phyloP scores from a whole-genome alignment of 176 grass and related monocot species.

The Cocos nucifera region DNA sequence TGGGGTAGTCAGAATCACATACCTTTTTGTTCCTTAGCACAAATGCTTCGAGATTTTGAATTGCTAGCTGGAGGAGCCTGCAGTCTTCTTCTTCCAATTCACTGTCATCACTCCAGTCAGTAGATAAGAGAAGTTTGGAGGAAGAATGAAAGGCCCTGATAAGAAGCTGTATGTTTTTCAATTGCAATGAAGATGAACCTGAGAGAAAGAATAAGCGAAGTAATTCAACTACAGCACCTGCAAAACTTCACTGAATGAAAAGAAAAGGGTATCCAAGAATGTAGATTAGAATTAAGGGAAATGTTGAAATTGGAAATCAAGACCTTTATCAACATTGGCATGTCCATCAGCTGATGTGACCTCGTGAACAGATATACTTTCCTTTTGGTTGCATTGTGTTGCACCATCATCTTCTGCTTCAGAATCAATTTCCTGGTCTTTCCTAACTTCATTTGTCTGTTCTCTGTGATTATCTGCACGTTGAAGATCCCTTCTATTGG shows the following conservation, averaged over 20 bases:
- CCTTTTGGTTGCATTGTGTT: not conserved
- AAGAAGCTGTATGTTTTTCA: not conserved
- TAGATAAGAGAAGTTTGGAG: slow-evolving; percentile 5
- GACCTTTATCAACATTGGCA: not conserved
- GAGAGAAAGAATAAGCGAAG: not conserved
- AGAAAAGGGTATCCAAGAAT: not conserved
- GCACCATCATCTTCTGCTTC: not conserved
- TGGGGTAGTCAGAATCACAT: not conserved
- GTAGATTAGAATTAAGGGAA: not conserved
- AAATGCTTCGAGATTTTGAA: slow-evolving; percentile 10
- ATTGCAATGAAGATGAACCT: slow-evolving; percentile 2
- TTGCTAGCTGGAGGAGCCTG: not conserved
- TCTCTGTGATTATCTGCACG: not conserved
- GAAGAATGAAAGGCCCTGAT: slow-evolving; percentile 6
- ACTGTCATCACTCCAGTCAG: not conserved
- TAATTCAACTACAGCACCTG: not conserved
- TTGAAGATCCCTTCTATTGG: not conserved
- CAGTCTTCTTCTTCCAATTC: slow-evolving; percentile 10
- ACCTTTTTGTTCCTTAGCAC: slow-evolving; percentile 8
- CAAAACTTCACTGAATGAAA: not conserved
- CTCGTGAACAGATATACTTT: not conserved
- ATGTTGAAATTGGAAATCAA: not conserved
- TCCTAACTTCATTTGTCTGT: not conserved
- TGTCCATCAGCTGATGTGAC: not conserved
- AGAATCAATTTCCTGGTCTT: not conserved